Evolutionary conservation across 768 basidiomycete genomes (phyloP).

Genomic region (Serpula lacrymans): DNA sequence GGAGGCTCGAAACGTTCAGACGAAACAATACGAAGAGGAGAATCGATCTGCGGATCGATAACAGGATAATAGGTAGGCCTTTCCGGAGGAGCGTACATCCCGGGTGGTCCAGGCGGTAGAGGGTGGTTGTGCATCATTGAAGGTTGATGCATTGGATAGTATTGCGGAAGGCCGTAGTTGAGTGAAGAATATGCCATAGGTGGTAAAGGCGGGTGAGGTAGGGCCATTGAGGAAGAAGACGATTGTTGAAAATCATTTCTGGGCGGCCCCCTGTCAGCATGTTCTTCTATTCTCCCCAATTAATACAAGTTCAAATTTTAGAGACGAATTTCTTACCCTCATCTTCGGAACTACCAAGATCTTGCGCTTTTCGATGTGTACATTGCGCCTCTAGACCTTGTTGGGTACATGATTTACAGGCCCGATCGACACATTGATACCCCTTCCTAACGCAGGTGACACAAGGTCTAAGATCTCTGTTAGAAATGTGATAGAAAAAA

Average conservation of each 20-base stretch:
- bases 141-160: conserved; percentile 21
- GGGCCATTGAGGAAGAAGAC: conserved; percentile 11
- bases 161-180: conserved; percentile 24
- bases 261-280: neutral
- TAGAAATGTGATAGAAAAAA: conserved; percentile 5
- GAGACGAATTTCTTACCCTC: conserved; percentile 14
- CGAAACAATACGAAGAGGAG: conserved; percentile 24
- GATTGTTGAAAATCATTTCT: conserved; percentile 2
- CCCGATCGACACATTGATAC: conserved; percentile 49
- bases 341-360: conserved; percentile 23
- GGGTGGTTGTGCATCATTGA: conserved; percentile 11
- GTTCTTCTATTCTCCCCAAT: neutral
- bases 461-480: conserved; percentile 41
- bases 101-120: conserved; percentile 12
- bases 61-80: conserved; percentile 34
- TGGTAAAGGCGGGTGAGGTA: conserved; percentile 14
- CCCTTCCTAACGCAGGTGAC: conserved; percentile 47
- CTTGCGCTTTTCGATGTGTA: conserved; percentile 32
- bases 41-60: conserved; percentile 36
- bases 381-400: conserved; percentile 46
- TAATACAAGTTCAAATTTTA: too few species aligned
- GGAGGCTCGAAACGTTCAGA: conserved; percentile 31
- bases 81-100: conserved; percentile 20
- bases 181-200: conserved; percentile 21
- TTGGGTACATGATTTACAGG: conserved; percentile 41